Evolutionary conservation across 441 rosid genomes (phyloP).

Genomic region (Erysimum pusillum): DNA sequence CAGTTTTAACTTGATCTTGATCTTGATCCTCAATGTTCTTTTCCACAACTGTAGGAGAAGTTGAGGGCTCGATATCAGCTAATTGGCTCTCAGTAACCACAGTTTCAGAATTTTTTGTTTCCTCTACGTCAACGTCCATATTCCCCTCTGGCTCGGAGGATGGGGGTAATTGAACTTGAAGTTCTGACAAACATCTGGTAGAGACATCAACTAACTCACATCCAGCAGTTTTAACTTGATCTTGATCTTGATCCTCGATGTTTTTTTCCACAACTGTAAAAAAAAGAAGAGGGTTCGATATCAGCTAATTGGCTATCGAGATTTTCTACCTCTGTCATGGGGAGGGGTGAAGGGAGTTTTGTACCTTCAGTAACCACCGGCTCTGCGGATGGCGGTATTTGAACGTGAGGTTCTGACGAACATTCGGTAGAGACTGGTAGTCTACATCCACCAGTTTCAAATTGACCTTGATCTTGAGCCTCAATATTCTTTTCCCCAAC

Average conservation of each 20-base stretch:
- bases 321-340: slow-evolving; percentile 10
- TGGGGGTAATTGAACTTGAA: background rate
- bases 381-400: slow-evolving; percentile 7
- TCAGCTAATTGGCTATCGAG: background rate
- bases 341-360: slow-evolving; percentile 20
- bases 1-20: slow-evolving; percentile 3
- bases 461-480: background rate
- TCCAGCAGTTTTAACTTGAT: slow-evolving; percentile 9
- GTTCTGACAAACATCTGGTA: slow-evolving; percentile 7
- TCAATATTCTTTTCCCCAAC: background rate
- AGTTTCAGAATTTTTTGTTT: background rate
- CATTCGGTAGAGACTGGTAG: background rate
- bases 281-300: too few species aligned
- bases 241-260: background rate
- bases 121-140: background rate
- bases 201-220: slow-evolving; percentile 7
- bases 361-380: slow-evolving; percentile 18
- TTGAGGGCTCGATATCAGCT: too few species aligned
- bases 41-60: background rate
- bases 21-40: background rate
- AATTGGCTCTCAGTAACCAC: too few species aligned
- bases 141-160: background rate
- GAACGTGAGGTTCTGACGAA: slow-evolving; percentile 17
- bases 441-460: slow-evolving; percentile 20
- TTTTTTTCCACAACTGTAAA: background rate